phyloP scores from a whole-genome alignment of 106 monocot genomes.

The Iris macrosiphon region DNA sequence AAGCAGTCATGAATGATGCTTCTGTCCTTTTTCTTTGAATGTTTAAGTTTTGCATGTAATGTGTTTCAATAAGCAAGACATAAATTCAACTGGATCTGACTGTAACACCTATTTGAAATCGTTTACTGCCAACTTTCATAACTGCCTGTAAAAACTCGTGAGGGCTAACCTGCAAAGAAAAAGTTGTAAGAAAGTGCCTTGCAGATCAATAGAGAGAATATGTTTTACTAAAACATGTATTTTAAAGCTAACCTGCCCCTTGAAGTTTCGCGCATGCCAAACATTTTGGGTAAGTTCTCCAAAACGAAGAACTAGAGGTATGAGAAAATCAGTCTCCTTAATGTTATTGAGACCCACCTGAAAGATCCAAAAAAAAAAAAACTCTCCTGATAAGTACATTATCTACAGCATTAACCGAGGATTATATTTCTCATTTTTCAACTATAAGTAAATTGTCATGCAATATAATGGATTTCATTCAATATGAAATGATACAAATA shows the following conservation, averaged over 20 bases:
- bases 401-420: not conserved
- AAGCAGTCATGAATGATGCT: conserved; percentile 93
- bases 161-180: conserved; percentile 66
- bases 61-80: conserved; percentile 98
- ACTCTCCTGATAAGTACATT: conserved; percentile 6
- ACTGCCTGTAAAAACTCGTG: conserved; percentile 99
- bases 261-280: conserved; percentile 98
- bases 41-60: conserved; percentile 64
- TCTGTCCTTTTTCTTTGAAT: conserved; percentile 66
- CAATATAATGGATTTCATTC: too few species aligned
- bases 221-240: not conserved
- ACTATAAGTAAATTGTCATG: too few species aligned
- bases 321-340: conserved; percentile 98
- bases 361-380: conserved; percentile 7
- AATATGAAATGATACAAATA: too few species aligned
- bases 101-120: conserved; percentile 94
- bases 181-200: not conserved
- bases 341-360: conserved; percentile 99
- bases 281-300: conserved; percentile 92
- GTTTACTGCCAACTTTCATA: conserved; percentile 93
- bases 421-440: not conserved
- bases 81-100: conserved; percentile 98
- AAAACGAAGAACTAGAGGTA: conserved; percentile 89
- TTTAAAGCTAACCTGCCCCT: conserved; percentile 81
- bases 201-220: not conserved